phyloP scores from a whole-genome alignment of 2,329 filamentous ascomycete species.

The Venturia oleaginea region DNA sequence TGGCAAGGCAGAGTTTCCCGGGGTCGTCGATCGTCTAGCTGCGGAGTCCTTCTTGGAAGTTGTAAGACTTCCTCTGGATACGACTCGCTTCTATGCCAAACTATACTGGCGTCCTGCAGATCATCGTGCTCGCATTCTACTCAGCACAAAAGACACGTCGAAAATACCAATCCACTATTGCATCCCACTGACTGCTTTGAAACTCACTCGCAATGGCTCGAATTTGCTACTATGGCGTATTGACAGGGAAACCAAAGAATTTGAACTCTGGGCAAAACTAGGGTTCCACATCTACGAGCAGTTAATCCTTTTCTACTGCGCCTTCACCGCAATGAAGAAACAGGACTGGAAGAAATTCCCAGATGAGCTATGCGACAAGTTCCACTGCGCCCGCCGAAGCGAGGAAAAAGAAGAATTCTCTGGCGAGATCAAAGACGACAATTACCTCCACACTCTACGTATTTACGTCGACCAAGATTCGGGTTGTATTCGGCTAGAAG shows the following conservation, averaged over 20 bases:
- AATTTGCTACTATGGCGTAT: constrained; percentile 33
- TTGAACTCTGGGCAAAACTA: constrained; percentile 45
- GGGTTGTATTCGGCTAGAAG: constrained; percentile 46
- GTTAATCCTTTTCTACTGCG: constrained; percentile 49
- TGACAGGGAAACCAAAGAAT: constrained; percentile 30
- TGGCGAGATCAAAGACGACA: constrained; percentile 44
- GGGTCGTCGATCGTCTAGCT: constrained; percentile 26
- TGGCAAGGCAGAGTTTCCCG: constrained; percentile 7
- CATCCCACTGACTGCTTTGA: constrained; percentile 41
- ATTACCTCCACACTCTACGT: constrained; percentile 45
- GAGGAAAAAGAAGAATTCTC: constrained; percentile 41
- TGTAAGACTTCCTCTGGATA: constrained; percentile 37
- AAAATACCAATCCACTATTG: constrained; percentile 38
- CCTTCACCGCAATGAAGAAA: constrained; percentile 48
- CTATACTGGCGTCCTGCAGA: constrained; percentile 45
- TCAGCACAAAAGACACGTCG: constrained; percentile 33
- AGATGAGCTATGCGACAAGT: constrained; percentile 34
- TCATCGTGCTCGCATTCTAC: constrained; percentile 44
- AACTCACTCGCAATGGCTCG: constrained; percentile 32
- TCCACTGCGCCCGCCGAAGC: constrained; percentile 30
- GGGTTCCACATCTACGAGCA: constrained; percentile 47
- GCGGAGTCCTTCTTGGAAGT: constrained; percentile 34
- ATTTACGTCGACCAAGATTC: constrained; percentile 44
- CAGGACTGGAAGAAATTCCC: constrained; percentile 40
- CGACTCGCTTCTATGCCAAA: constrained; percentile 35